Percentiles rank a stretch among this genome's conserved stretches.
These are phyloP conservation scores for Penicillium macrosclerotiorum DNA, from an alignment of 495 filamentous ascomycete genomes.

Conservation along the genomic window DNA sequence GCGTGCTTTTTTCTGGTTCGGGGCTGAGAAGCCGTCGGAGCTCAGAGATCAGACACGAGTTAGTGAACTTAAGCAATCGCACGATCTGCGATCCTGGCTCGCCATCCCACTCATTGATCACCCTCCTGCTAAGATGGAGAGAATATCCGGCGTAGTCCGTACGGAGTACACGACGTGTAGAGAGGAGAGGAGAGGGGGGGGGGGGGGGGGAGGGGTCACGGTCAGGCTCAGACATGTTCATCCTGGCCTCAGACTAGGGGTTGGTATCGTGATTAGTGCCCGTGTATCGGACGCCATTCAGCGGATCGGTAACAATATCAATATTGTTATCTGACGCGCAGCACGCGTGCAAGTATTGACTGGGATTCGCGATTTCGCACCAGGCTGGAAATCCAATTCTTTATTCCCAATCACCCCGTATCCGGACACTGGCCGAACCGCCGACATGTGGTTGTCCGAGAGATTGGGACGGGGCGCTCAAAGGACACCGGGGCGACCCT, in stretches of 20 bases:
- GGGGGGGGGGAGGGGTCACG: not conserved
- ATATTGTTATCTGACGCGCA: too few species aligned
- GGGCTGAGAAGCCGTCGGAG: constrained; percentile 1
- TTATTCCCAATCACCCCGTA: not conserved
- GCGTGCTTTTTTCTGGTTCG: constrained; percentile 1
- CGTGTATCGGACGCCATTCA: too few species aligned
- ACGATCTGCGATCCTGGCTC: not conserved
- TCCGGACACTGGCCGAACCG: constrained; percentile 17
- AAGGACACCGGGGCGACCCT: too few species aligned
- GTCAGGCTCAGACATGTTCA: not conserved
- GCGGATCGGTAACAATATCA: not conserved
- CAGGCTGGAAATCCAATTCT: constrained; percentile 13
- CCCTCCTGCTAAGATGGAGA: too few species aligned
- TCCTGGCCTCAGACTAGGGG: not conserved
- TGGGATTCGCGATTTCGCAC: constrained; percentile 17
- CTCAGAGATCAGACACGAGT: constrained; percentile 1
- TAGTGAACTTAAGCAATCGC: constrained; percentile 7
- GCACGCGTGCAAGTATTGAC: constrained; percentile 9
- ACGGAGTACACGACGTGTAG: too few species aligned
- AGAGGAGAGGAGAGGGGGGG: not conserved
- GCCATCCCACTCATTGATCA: not conserved
- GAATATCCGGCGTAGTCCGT: too few species aligned
- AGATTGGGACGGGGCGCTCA: not conserved
- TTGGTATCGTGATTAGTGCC: too few species aligned
- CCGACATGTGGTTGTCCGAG: constrained; percentile 13